phyloP scores from a whole-genome alignment of 2,329 filamentous ascomycete genomes.

The Thelonectria discophora region DNA sequence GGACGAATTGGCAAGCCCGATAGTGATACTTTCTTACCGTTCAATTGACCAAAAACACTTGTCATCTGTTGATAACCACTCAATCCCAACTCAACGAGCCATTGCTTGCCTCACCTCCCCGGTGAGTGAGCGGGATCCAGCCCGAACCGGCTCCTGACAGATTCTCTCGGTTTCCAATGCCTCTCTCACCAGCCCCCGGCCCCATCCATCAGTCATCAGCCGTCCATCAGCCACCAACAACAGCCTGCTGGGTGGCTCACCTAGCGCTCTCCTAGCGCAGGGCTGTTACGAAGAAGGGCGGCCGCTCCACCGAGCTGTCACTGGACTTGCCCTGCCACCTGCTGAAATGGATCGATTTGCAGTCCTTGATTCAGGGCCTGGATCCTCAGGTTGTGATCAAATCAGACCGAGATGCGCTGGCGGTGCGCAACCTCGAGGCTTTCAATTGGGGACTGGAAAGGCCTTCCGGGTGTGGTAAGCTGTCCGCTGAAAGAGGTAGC shows the following conservation, averaged over 20 bases:
- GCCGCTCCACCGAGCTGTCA: slow-evolving; percentile 7
- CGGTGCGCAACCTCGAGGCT: no score
- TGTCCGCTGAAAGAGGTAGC: no score
- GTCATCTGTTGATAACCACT: no score
- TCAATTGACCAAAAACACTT: background rate
- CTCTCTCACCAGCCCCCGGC: slow-evolving; percentile 6
- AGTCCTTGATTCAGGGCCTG: no score
- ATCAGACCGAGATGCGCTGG: no score
- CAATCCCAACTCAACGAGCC: no score
- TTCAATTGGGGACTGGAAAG: no score
- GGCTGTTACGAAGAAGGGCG: background rate
- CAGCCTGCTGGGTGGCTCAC: background rate
- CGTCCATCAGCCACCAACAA: slow-evolving; percentile 21
- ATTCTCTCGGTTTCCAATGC: slow-evolving; percentile 17
- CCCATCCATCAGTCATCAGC: no score
- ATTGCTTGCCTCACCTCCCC: slow-evolving; percentile 30
- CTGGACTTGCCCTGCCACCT: background rate
- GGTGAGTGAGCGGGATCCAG: slow-evolving; percentile 22
- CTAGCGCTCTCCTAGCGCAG: slow-evolving; percentile 1
- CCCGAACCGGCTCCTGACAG: background rate
- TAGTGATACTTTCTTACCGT: no score
- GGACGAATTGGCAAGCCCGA: no score
- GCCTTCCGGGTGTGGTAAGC: no score
- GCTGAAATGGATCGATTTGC: background rate
- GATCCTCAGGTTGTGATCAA: no score